phyloP scores from a whole-genome alignment of 2,329 filamentous ascomycete genomes.

The Fusarium sp. region DNA sequence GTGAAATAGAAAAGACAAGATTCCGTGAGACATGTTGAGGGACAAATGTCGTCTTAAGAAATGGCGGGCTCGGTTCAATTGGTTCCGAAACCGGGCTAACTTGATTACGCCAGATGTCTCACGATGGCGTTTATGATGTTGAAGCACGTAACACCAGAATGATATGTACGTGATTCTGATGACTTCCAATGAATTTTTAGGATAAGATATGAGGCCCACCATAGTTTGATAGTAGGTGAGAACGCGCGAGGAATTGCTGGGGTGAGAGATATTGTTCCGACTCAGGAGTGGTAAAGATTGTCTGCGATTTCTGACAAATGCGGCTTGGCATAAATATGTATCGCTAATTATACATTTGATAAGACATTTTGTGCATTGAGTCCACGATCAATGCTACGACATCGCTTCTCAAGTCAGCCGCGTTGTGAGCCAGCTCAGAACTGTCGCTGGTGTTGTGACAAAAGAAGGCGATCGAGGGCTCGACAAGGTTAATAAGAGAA shows the following conservation, averaged over 20 bases:
- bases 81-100: background rate
- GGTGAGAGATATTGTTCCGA: background rate
- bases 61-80: background rate
- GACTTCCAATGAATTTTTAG: background rate
- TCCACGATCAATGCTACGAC: background rate
- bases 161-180: background rate
- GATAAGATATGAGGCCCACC: background rate
- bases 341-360: background rate
- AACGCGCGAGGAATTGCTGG: background rate
- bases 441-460: background rate
- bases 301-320: background rate
- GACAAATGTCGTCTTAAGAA: conserved; percentile 1
- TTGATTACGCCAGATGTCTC: conserved; percentile 2
- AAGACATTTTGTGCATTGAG: background rate
- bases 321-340: background rate
- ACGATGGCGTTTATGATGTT: background rate
- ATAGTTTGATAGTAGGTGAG: background rate
- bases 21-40: background rate
- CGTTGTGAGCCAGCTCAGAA: background rate
- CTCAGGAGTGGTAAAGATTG: background rate
- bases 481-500: background rate
- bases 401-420: background rate
- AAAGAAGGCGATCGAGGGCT: background rate
- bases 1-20: background rate
- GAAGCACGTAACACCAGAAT: background rate